Base-by-base conservation (phyloP, 352 stramenopile species). In the Aphanomyces stellatus region DNA sequence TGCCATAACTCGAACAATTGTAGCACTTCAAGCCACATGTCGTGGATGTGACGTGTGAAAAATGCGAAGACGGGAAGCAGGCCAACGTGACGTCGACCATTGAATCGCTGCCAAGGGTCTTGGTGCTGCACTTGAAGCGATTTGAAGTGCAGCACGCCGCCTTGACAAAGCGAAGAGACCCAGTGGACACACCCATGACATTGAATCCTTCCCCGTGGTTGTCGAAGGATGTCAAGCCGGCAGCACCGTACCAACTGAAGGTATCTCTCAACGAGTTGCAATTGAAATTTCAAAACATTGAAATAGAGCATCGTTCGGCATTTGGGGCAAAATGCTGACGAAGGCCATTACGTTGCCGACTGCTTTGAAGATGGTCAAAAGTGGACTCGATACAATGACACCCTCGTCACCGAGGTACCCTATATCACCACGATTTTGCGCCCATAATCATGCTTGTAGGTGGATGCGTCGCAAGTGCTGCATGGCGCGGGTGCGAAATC, bases 291-390 rank as follows among this genome's bases (percentile, higher is more conserved):
- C n/a, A n/a, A n/a, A n/a, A n/a, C n/a, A n/a, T n/a, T n/a, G n/a
- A n/a, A 74, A 33, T 73, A 91, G 77, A 90, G 85, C 60, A 78
- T 93, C 19, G 86, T 95, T 24, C 87, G 93, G 57, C 87, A 95
- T 46, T 69, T 95, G 6, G 87, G 87, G 1, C 77, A 74, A 28
- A 93, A 72, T 4, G 82, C 92, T 19, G 83, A 91, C 48, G 82
- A 93, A 69, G 87, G 87, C 8, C 87, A 95, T 65, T 95, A 95
- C 63, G 76, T 95, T 25, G 76, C 85, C 6, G 87, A 95, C 51
- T 79, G 93, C 11, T 83, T 84, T 53, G 75, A 78, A 67, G 55
- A 53, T 3, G 65, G 72, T 19, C 76, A 74, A 6, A 67, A 76
- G 3, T 95, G 87, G 87, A 80, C 79, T 25, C 78, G 87, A 37